phyloP scores from a whole-genome alignment of 495 filamentous ascomycete genomes.

The Neurospora terricola region DNA sequence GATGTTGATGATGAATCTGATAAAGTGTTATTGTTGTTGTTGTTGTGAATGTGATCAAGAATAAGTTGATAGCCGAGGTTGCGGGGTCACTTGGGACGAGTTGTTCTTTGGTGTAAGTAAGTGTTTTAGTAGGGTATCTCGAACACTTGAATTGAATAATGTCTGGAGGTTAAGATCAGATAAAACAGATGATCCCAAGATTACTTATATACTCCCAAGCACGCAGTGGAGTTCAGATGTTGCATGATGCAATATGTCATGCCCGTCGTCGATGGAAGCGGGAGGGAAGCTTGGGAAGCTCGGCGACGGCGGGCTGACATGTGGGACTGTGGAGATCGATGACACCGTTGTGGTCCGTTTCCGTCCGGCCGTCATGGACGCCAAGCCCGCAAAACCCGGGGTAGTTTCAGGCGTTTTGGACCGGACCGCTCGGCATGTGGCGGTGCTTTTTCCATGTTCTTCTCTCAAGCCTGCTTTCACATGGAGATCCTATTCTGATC shows the following conservation, averaged over 20 bases:
- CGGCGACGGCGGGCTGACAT: background rate
- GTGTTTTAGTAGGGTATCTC: background rate
- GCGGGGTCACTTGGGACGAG: background rate
- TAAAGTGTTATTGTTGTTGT: background rate
- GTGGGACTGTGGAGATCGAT: background rate
- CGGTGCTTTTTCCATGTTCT: background rate
- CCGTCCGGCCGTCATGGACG: background rate
- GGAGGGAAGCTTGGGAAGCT: background rate
- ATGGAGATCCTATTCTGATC: background rate
- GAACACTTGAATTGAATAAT: background rate
- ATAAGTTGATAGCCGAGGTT: background rate
- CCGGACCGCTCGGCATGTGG: background rate
- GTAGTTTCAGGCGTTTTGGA: background rate
- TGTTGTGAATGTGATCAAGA: background rate
- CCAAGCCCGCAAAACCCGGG: background rate
- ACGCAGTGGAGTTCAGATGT: background rate
- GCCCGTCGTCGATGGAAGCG: background rate
- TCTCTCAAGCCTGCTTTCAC: background rate
- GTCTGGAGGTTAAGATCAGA: background rate
- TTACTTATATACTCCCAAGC: background rate
- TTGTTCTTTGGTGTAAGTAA: background rate
- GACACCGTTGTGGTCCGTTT: background rate
- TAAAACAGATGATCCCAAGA: background rate
- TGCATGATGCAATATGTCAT: background rate
- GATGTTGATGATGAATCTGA: background rate